Conservation (phyloP, 2,329 filamentous ascomycete species). For the Ophiocordyceps robertsii region DNA sequence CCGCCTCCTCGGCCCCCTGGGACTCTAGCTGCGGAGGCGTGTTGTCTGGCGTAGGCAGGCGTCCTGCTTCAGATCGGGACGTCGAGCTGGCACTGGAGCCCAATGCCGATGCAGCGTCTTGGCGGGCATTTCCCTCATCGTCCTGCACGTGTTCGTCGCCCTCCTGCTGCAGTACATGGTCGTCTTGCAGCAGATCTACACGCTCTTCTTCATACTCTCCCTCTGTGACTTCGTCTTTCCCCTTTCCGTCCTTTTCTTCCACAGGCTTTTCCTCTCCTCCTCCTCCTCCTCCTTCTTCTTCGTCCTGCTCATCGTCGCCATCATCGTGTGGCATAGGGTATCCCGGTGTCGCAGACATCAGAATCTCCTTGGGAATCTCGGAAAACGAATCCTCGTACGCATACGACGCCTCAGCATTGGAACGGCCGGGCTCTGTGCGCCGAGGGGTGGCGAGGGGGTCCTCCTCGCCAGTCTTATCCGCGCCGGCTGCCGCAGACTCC, state of each 20-base stretch:
- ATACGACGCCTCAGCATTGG: conserved; percentile 15
- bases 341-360: conserved; percentile 34
- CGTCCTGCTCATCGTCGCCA: conserved; percentile 2
- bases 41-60: conserved; percentile 40
- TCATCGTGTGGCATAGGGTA: conserved; percentile 7
- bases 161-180: conserved; percentile 2
- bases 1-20: conserved; percentile 7
- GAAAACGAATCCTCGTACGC: conserved; percentile 43
- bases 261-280: no score
- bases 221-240: no score
- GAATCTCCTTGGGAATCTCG: conserved; percentile 36
- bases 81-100: conserved; percentile 16
- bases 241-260: no score
- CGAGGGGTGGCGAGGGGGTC: background rate
- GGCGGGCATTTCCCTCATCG: conserved; percentile 1
- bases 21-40: conserved; percentile 26
- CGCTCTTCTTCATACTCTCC: no score
- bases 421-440: background rate
- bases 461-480: conserved; percentile 1
- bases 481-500: conserved; percentile 2
- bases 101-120: conserved; percentile 1
- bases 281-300: no score
- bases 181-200: background rate
- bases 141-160: conserved; percentile 3
- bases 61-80: conserved; percentile 25